Base-by-base conservation (phyloP, 164 flowering plant genomes). In the Tetracentron sinense region DNA sequence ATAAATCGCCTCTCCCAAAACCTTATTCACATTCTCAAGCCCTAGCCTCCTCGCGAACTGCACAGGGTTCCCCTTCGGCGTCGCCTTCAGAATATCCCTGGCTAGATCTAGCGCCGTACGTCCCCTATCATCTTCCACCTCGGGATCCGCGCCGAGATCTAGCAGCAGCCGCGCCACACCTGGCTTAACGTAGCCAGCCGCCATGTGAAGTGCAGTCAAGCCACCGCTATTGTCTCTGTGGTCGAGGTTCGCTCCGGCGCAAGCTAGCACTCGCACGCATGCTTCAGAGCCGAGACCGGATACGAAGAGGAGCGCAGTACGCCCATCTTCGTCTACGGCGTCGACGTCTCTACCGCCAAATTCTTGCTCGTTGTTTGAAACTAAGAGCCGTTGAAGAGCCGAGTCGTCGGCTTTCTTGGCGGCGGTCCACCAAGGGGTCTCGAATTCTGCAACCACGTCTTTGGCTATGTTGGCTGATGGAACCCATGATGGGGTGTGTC, bases 391-490 rank as follows among this genome's bases (percentile, higher is more conserved):
- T 3, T 12, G 30, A 16, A 94, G 81, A 0, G 87, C 90, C 3
- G 66, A 7, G 0, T 78, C 86, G 74, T 90, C 97, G 70, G 90
- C 95, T 66, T 94, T 94, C 78, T 83, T 89, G 42, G 95, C 97
- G 12, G 98, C 97, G 16, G 77, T 85, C 98, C 98, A 94, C 98
- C 98, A 94, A 7, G 95, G 93, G 5, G 83, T 66, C 25, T 94
- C 98, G 82, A 78, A 94, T 74, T 94, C 98, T 2, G 97, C 82
- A 17, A 90, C 72, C 19, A 90, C 96, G 68, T 94, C 98, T 33
- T 59, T 69, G 27, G 98, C 94, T 35, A 94, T 78, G 82, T 44
- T 82, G 26, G 77, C 60, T 12, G 92, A 68, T 0, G 96, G 90
- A 35, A 94, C 82, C 98, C 98, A 94, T 0, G 98, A 85, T 0